Percentiles rank a stretch among this genome's conserved stretches.
phyloP scores from a whole-genome alignment of 2,329 filamentous ascomycete species.

The Apiospora aurea region DNA sequence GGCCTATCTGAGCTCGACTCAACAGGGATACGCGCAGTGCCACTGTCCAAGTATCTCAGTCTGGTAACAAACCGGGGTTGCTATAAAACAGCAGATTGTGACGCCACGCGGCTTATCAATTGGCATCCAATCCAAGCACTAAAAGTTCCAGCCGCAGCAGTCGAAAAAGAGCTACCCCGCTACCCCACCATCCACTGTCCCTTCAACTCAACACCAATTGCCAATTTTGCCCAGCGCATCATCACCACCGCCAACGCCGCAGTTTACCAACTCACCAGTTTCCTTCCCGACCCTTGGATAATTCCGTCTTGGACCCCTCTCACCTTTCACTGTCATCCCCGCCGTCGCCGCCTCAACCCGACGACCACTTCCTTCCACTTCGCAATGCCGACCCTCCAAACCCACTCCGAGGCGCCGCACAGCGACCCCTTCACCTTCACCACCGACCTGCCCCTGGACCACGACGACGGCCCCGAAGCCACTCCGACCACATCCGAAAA shows the following conservation, averaged over 20 bases:
- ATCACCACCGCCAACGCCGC: background rate
- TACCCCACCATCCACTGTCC: constrained; percentile 7
- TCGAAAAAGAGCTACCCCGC: constrained; percentile 17
- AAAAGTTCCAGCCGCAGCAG: background rate
- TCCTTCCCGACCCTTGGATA: background rate
- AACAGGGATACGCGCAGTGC: no score
- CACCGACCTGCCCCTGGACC: background rate
- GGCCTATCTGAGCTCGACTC: no score
- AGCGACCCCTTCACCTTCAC: constrained; percentile 8
- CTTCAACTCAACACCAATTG: background rate
- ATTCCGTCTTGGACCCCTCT: background rate
- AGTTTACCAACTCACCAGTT: background rate
- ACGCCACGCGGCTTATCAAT: no score
- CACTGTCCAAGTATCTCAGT: no score
- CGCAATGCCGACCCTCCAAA: constrained; percentile 1
- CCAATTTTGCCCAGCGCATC: background rate
- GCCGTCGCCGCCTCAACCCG: background rate
- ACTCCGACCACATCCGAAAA: constrained; percentile 48
- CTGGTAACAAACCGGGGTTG: no score
- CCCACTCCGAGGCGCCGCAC: constrained; percentile 15
- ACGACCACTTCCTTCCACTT: background rate
- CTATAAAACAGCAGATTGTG: no score
- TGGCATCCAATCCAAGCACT: no score
- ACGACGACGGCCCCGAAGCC: no score
- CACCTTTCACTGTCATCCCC: background rate